Evolutionary conservation across 23 red algal genomes (phyloP).

Genomic region (Gracilaria domingensis): DNA sequence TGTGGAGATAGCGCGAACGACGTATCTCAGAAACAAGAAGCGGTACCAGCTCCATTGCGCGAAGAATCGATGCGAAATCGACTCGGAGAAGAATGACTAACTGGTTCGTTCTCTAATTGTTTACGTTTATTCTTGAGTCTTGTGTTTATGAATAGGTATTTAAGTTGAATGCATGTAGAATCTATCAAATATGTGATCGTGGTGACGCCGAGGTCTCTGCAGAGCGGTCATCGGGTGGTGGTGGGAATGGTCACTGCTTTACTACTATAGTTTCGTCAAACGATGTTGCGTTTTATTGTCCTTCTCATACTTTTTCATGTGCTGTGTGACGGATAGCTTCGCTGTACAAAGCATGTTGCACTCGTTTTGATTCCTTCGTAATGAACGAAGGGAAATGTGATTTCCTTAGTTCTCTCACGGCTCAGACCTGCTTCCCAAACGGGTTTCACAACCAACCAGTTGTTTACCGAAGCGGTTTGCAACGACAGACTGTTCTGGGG

Average conservation of each 20-base stretch:
- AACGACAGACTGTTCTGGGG: constrained; percentile 21
- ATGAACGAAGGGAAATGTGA: not conserved
- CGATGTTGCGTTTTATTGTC: too few relatives aligned
- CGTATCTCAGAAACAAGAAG: constrained; percentile 17
- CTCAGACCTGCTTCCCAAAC: not conserved
- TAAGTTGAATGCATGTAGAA: not conserved
- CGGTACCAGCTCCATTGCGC: not conserved
- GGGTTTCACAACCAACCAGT: constrained; percentile 6
- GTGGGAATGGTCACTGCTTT: constrained; percentile 4
- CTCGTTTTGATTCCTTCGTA: constrained; percentile 53
- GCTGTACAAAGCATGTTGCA: constrained; percentile 37
- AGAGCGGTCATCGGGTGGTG: constrained; percentile 25
- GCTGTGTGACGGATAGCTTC: not conserved
- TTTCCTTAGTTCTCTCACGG: constrained; percentile 31
- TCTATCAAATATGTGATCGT: not conserved
- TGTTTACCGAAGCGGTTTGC: constrained; percentile 31
- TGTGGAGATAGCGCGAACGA: not conserved
- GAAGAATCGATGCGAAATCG: not conserved
- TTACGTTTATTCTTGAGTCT: not conserved
- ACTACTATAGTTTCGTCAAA: not conserved
- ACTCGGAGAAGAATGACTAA: not conserved
- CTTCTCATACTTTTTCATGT: too few relatives aligned
- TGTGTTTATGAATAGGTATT: not conserved
- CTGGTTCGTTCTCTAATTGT: not conserved
- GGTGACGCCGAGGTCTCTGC: not conserved